Evolutionary conservation across 164 flowering plant species (phyloP), one percentile per base, ranked within the genome.

Genomic region (Pachysandra terminalis): DNA sequence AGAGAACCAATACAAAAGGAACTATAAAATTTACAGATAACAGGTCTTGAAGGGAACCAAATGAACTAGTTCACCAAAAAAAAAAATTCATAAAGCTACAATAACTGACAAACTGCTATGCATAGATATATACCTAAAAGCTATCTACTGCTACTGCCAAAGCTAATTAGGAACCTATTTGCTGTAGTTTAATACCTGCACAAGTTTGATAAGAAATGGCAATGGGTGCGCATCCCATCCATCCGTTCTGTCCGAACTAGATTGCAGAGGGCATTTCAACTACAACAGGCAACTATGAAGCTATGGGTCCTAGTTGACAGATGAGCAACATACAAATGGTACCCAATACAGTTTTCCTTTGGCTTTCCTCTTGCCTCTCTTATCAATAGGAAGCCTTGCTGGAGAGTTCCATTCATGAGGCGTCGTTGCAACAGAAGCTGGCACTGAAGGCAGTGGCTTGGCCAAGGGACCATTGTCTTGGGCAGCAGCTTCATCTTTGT

Each of bases 291-390:
- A n/a, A n/a, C n/a, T n/a, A n/a, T n/a, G 26, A 40, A 14, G 12
- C 21, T 1, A n/a, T 19, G 57, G 68, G n/a, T 70, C 24, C 79
- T 80, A 82, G 64, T 82, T 76, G 14, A 80, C 81, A 23, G 96
- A 87, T 32, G 94, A 83, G 81, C 98, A 93, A 76, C 98, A 93
- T n/a, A 85, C 76, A 69, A 88, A 90, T 23, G 87, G 86, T 9
- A 73, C 81, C 98, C 96, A 92, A 55, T 68, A 82, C 2, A 86
- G 77, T 62, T 73, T 82, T 3, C 86, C 82, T 78, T 76, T 86
- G 25, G n/a, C 68, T 73, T 83, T 91, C 73, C 75, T 85, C 80
- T 83, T 84, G 68, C 85, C 91, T 69, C 80, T 80, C 80, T 86
- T 87, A 21, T 77, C 82, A 37, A 81, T 60, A 0, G 84, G 90